Evolutionary conservation across 2,329 filamentous ascomycete species (phyloP).

Genomic region (Geoglossum cookeanum): DNA sequence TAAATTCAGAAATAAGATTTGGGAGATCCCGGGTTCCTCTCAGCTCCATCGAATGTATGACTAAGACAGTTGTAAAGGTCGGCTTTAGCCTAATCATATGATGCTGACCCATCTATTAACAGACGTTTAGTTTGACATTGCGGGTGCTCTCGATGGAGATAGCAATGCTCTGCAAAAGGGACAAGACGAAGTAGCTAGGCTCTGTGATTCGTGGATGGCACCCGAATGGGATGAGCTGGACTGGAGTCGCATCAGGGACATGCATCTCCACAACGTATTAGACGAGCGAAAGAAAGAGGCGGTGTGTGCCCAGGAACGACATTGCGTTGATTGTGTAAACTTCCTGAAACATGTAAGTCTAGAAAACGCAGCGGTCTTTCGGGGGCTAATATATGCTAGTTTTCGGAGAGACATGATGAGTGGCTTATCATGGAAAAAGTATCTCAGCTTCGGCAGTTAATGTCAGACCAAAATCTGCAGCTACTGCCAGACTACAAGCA

Average conservation of each 20-base stretch:
- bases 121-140: constrained; percentile 18
- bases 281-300: constrained; percentile 49
- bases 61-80: constrained; percentile 41
- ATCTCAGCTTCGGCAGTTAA: constrained; percentile 62
- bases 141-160: constrained; percentile 20
- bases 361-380: neutral
- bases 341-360: constrained; percentile 72
- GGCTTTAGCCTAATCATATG: constrained; percentile 25
- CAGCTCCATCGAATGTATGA: constrained; percentile 68
- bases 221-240: constrained; percentile 70
- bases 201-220: constrained; percentile 56
- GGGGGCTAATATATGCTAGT: constrained; percentile 30
- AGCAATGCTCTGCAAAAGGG: constrained; percentile 36
- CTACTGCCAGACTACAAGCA: constrained; percentile 94
- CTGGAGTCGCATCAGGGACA: constrained; percentile 61
- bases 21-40: constrained; percentile 53
- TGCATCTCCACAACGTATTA: constrained; percentile 62
- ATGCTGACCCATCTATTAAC: constrained; percentile 29
- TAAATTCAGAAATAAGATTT: constrained; percentile 45
- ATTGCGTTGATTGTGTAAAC: constrained; percentile 49
- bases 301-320: constrained; percentile 40
- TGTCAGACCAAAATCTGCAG: constrained; percentile 93
- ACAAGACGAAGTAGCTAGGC: constrained; percentile 45
- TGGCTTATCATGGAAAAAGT: constrained; percentile 95
- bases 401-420: constrained; percentile 89